Conservation (phyloP, 805 yeast genomes). For the Yarrowia deformans region DNA sequence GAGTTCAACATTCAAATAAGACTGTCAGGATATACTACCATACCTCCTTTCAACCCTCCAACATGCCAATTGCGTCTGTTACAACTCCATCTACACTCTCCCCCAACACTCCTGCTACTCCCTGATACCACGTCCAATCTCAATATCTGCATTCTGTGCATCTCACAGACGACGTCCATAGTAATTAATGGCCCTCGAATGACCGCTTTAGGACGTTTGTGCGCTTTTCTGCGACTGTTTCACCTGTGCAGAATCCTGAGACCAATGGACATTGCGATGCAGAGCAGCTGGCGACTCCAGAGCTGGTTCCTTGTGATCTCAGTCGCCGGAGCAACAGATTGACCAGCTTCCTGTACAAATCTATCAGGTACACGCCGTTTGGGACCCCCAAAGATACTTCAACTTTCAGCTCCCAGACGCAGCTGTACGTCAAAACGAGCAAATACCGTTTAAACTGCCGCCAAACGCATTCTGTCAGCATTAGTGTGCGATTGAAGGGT, state of each 20-base stretch:
- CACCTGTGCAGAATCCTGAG: neutral
- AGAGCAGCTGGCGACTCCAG: neutral
- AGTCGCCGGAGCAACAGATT: neutral
- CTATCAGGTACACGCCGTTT: too few species aligned
- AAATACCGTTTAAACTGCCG: neutral
- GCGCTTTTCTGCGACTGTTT: slow-evolving; percentile 10
- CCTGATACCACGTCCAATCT: neutral
- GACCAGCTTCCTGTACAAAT: too few species aligned
- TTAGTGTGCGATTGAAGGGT: too few species aligned
- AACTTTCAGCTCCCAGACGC: neutral
- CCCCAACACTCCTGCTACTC: neutral
- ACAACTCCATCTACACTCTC: too few species aligned
- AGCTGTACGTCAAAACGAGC: neutral
- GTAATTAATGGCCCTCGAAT: neutral
- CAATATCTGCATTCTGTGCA: neutral
- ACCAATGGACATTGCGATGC: neutral
- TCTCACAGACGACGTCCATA: neutral
- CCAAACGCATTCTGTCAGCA: neutral
- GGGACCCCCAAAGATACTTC: too few species aligned
- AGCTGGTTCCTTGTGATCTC: neutral
- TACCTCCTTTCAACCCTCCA: neutral
- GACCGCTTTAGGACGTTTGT: neutral
- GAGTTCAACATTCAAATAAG: neutral
- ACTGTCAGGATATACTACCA: neutral
- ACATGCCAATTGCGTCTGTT: neutral